A percentile compares a stretch with the other conserved stretches of the same genome.
Evolutionary conservation across 352 stramenopile species (phyloP).

Genomic region (Thalassiosira mediterranea): DNA sequence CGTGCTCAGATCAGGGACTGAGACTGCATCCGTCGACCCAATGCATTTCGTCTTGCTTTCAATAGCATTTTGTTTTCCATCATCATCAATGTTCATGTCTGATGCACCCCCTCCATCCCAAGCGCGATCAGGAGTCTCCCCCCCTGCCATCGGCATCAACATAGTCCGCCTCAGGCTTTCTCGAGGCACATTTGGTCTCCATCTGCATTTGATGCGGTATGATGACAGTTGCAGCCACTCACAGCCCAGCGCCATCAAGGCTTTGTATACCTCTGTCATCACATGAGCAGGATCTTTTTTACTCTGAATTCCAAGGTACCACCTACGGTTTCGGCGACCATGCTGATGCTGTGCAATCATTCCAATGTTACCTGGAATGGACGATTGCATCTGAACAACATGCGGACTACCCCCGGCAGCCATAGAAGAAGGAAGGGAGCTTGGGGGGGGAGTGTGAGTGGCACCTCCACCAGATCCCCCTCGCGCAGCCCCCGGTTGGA

Average conservation of each 20-base stretch:
- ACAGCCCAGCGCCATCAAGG: slow-evolving; percentile 94
- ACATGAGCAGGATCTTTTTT: slow-evolving; percentile 99
- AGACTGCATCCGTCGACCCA: slow-evolving; percentile 56
- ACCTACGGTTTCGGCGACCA: slow-evolving; percentile 87
- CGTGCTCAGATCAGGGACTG: slow-evolving; percentile 80
- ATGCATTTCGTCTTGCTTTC: slow-evolving; percentile 72
- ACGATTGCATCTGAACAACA: slow-evolving; percentile 82
- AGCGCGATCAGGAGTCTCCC: slow-evolving; percentile 55
- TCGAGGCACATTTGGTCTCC: slow-evolving; percentile 86
- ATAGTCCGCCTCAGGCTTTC: slow-evolving; percentile 43
- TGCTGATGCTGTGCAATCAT: slow-evolving; percentile 86
- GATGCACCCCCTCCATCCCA: slow-evolving; percentile 50
- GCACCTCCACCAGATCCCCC: slow-evolving; percentile 18
- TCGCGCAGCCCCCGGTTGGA: slow-evolving; percentile 50
- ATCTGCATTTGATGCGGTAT: slow-evolving; percentile 97
- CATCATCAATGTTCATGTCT: slow-evolving; percentile 65
- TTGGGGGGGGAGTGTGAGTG: slow-evolving; percentile 36
- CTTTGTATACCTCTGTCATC: slow-evolving; percentile 99
- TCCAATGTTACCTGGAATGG: slow-evolving; percentile 83
- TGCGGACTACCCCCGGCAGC: slow-evolving; percentile 41
- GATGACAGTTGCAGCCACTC: slow-evolving; percentile 96
- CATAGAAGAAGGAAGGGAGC: slow-evolving; percentile 43
- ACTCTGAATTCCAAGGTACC: slow-evolving; percentile 99
- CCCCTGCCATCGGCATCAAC: slow-evolving; percentile 54
- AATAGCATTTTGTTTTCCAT: slow-evolving; percentile 41